Evolutionary conservation across 805 yeast species (phyloP).

Genomic region (Debaryomyces prosopidis): DNA sequence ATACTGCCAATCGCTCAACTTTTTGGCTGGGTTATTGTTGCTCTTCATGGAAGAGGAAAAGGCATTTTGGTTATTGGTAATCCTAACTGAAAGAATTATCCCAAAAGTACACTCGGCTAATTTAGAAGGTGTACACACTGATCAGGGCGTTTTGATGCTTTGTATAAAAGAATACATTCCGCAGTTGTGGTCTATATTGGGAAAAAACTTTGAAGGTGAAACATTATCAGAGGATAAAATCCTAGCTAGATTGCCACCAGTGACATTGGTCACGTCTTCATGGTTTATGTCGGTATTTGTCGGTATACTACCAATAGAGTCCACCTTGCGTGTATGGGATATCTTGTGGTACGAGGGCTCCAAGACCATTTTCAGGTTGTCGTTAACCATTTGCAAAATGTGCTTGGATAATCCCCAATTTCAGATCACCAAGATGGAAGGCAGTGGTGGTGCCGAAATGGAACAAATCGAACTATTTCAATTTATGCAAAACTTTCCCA

Average conservation of each 20-base stretch:
- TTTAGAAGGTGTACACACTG: conserved; percentile 91
- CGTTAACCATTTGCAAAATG: conserved; percentile 75
- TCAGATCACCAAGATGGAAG: conserved; percentile 15
- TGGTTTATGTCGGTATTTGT: conserved; percentile 99
- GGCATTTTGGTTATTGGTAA: conserved; percentile 94
- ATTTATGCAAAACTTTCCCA: conserved; percentile 81
- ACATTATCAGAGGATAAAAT: conserved; percentile 49
- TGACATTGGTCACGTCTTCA: conserved; percentile 89
- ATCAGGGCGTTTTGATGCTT: conserved; percentile 91
- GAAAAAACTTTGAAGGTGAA: conserved; percentile 40
- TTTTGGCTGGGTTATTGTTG: conserved; percentile 82
- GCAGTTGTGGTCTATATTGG: conserved; percentile 63
- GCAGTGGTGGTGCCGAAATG: conserved; percentile 26
- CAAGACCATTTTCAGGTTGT: conserved; percentile 77
- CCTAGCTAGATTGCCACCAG: conserved; percentile 78
- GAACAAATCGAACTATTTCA: conserved; percentile 67
- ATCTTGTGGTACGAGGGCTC: conserved; percentile 91
- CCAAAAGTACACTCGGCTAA: conserved; percentile 91
- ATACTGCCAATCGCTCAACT: conserved; percentile 93
- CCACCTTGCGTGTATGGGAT: conserved; percentile 91
- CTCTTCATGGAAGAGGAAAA: conserved; percentile 87
- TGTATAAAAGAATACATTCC: conserved; percentile 85
- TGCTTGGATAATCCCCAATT: conserved; percentile 65
- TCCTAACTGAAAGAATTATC: conserved; percentile 77
- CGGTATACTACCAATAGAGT: conserved; percentile 85